phyloP scores from a whole-genome alignment of 306 rosid species.

The Hippophae tibetana region DNA sequence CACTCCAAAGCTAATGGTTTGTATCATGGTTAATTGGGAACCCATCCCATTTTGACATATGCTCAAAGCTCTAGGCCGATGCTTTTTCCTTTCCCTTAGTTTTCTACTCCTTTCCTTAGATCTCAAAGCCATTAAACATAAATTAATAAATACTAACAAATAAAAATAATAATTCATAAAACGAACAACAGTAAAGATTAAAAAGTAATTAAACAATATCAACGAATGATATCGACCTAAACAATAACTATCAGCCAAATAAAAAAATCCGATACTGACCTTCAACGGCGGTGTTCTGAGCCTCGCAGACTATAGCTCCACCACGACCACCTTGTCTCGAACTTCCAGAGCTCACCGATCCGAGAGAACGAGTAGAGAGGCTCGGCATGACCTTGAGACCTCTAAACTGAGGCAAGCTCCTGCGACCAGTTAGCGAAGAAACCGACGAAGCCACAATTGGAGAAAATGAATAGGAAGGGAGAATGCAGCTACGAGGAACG shows the following conservation, averaged over 20 bases:
- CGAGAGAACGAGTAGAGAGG: constrained; percentile 13
- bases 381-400: constrained; percentile 47
- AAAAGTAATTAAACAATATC: neutral
- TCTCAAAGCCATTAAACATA: too few relatives aligned
- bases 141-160: too few relatives aligned
- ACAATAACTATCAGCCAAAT: neutral
- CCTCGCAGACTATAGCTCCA: constrained; percentile 51
- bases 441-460: constrained; percentile 31
- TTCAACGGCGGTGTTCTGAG: constrained; percentile 54
- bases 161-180: neutral
- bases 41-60: too few relatives aligned
- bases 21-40: too few relatives aligned
- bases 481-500: constrained; percentile 41
- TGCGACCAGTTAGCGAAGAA: constrained; percentile 29
- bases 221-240: neutral
- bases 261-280: constrained; percentile 32
- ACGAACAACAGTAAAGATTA: neutral
- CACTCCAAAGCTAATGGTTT: too few relatives aligned
- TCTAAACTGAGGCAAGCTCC: constrained; percentile 28
- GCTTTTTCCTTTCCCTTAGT: too few relatives aligned
- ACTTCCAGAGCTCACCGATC: constrained; percentile 15
- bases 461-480: constrained; percentile 22
- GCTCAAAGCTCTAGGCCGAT: too few relatives aligned
- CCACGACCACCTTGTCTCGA: constrained; percentile 29
- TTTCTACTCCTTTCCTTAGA: too few relatives aligned